These are phyloP conservation scores for Solanum lycopersicoides DNA, from an alignment of 257 asterid species.

Conservation along the genomic window DNA sequence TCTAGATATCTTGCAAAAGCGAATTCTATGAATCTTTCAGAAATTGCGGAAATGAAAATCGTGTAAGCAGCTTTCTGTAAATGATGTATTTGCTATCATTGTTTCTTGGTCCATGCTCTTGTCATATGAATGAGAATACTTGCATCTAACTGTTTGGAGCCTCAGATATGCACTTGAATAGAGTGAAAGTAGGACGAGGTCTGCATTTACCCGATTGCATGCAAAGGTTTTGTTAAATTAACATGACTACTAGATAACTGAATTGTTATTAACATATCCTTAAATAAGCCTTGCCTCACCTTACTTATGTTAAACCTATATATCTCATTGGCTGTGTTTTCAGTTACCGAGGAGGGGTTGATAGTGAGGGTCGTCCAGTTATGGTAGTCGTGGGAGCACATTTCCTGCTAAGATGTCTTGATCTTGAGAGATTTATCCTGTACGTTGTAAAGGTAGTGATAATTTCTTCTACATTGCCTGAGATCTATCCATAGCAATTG, in stretches of 20 bases:
- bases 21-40: slow-evolving; percentile 77
- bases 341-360: slow-evolving; percentile 96
- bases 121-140: not conserved
- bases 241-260: not conserved
- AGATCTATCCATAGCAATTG: not conserved
- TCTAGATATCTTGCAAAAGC: slow-evolving; percentile 96
- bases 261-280: not conserved
- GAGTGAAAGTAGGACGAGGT: not conserved
- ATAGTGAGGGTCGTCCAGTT: slow-evolving; percentile 82
- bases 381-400: slow-evolving; percentile 98
- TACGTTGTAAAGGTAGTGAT: slow-evolving; percentile 67
- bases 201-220: not conserved
- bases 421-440: slow-evolving; percentile 73
- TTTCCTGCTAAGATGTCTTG: slow-evolving; percentile 87
- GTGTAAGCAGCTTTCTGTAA: slow-evolving; percentile 48
- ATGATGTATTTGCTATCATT: not conserved
- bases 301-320: not conserved
- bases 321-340: slow-evolving; percentile 2
- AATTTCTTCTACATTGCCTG: not conserved
- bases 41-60: slow-evolving; percentile 89
- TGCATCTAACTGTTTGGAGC: not conserved
- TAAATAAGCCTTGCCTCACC: not conserved
- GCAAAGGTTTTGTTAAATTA: not conserved
- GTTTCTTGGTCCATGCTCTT: not conserved
- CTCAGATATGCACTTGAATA: not conserved